These are phyloP conservation scores for Aspergillus homomorphus DNA, from an alignment of 495 filamentous ascomycete genomes.

Conservation along the genomic window DNA sequence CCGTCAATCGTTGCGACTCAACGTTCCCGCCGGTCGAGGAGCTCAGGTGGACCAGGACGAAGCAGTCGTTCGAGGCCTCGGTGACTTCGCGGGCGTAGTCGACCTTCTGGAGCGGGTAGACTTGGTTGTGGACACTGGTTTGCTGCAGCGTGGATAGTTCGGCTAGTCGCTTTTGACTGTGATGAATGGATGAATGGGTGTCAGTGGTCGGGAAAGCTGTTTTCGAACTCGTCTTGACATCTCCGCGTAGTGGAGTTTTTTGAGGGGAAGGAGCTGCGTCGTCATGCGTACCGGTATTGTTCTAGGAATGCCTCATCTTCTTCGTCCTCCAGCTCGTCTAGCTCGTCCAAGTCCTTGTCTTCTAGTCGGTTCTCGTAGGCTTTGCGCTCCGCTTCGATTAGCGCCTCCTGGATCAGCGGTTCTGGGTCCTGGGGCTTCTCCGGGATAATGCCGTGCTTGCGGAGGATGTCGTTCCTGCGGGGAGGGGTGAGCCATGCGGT, in stretches of 20 bases:
- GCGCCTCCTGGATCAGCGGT: constrained; percentile 92
- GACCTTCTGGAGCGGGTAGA: constrained; percentile 90
- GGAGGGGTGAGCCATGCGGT: constrained; percentile 3
- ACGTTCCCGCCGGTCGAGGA: constrained; percentile 72
- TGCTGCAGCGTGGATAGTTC: constrained; percentile 73
- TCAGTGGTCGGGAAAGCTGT: constrained; percentile 14
- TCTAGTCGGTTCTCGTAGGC: constrained; percentile 90
- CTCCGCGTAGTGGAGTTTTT: no score
- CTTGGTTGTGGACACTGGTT: constrained; percentile 76
- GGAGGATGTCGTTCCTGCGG: constrained; percentile 94
- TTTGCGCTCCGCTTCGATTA: constrained; percentile 71
- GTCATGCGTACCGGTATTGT: constrained; percentile 60
- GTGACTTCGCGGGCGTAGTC: constrained; percentile 93
- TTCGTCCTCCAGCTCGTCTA: constrained; percentile 92
- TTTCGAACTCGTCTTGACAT: neutral
- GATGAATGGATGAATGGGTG: neutral
- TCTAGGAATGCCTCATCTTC: constrained; percentile 89
- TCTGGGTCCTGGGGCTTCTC: constrained; percentile 94
- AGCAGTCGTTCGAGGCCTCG: constrained; percentile 69
- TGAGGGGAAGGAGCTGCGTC: neutral
- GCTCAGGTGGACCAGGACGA: constrained; percentile 83
- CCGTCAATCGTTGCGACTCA: constrained; percentile 75
- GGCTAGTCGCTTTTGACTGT: constrained; percentile 71
- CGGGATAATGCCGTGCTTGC: constrained; percentile 91
- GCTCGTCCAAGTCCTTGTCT: constrained; percentile 88